Evolutionary conservation across 805 yeast genomes (phyloP).

Genomic region (Candida germanica): DNA sequence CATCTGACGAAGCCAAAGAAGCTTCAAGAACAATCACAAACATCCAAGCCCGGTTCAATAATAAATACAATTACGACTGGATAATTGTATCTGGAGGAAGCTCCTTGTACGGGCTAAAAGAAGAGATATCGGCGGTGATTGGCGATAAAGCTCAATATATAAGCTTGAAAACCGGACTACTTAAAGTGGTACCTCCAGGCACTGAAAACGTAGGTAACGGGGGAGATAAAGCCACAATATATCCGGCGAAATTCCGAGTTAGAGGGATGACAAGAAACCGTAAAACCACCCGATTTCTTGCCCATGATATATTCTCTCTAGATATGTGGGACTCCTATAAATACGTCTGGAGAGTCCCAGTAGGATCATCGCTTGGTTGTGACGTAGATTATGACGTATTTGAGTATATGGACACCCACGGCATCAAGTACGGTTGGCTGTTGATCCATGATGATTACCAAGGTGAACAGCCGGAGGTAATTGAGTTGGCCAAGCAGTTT

Average conservation of each 20-base stretch:
- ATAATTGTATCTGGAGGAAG: conserved; percentile 2
- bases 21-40: conserved; percentile 9
- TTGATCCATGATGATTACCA: conserved; percentile 11
- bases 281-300: conserved; percentile 20
- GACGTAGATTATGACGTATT: conserved; percentile 25
- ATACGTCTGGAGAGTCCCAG: conserved; percentile 27
- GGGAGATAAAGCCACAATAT: conserved; percentile 3
- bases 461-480: conserved; percentile 9
- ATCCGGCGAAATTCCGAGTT: conserved; percentile 27
- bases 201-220: not conserved
- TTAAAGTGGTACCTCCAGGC: conserved; percentile 1
- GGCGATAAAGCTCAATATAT: conserved; percentile 17
- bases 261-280: conserved; percentile 17
- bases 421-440: conserved; percentile 22
- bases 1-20: conserved; percentile 5
- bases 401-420: conserved; percentile 19
- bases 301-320: conserved; percentile 22
- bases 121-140: conserved; percentile 10
- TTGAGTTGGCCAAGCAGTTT: conserved; percentile 9
- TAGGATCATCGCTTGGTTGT: conserved; percentile 20
- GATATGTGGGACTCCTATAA: conserved; percentile 19
- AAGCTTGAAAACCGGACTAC: conserved; percentile 13
- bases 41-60: conserved; percentile 21
- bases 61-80: conserved; percentile 25
- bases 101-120: not conserved